Evolutionary conservation across 768 basidiomycete genomes (phyloP).

Genomic region (Sarcodon aspratus): DNA sequence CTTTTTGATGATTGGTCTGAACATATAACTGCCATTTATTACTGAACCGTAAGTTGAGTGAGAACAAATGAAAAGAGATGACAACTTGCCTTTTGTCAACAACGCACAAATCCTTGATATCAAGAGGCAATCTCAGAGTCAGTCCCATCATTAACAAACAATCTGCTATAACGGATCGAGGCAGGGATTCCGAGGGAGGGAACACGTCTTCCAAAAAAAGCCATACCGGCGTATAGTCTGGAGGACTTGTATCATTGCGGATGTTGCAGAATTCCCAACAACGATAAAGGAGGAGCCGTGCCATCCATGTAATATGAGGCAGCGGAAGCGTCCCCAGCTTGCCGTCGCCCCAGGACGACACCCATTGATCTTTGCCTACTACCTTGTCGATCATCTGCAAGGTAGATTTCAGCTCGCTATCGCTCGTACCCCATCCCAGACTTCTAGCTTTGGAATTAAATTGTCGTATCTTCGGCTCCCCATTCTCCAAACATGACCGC

Average conservation of each 20-base stretch:
- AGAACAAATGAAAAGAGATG: no score
- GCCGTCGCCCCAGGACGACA: no score
- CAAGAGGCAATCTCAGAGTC: background rate
- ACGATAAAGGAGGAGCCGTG: background rate
- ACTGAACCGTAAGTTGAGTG: no score
- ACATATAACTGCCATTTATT: no score
- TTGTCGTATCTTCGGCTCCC: background rate
- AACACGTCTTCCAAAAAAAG: no score
- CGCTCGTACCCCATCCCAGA: background rate
- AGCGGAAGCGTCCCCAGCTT: background rate
- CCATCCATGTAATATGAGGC: background rate
- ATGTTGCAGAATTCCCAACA: background rate
- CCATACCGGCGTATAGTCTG: no score
- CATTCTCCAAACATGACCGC: background rate
- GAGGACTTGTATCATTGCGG: no score
- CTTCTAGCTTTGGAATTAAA: background rate
- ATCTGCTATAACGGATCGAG: background rate
- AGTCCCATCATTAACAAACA: background rate
- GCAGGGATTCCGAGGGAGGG: no score
- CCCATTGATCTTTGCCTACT: no score
- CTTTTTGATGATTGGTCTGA: no score
- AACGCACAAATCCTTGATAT: background rate
- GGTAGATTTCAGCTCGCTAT: background rate
- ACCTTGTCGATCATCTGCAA: background rate
- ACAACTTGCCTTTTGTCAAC: background rate